Evolutionary conservation across 2,329 filamentous ascomycete species (phyloP), one percentile per base, ranked within the genome.

Genomic region (Fusarium globosum): DNA sequence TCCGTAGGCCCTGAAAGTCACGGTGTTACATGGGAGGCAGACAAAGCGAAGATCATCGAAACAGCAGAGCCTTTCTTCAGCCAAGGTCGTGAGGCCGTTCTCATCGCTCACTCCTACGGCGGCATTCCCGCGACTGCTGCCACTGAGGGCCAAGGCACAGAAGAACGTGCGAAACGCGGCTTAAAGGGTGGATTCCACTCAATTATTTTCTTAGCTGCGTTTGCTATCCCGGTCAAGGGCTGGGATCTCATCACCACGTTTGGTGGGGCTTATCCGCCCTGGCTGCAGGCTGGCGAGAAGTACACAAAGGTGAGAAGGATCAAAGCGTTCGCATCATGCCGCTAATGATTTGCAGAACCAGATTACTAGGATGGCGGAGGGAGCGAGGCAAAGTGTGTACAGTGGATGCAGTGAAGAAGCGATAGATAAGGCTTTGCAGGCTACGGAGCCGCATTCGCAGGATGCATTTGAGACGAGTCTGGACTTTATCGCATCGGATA

Each of bases 381-480:
- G 55, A n/a, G 6, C 56, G 26, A 3, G 43, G 10, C 28, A 16
- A 1, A 33, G 51, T 21, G 26, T 69, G 4, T 46, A 69, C 16
- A 60, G 53, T 5, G 53, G 61, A 2, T 63, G 53, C 1, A 14
- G 7, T 0, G 12, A 60, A 15, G 53, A 60, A 11, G 61, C 42
- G 4, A 48, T n/a, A 13, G 33, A 65, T 18, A 21, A 53, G 2
- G 53, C 41, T 18, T n/a, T 68, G 11, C 35, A 53, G 2, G 18
- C 30, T 8, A 62, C 61, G 38, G 42, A 69, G 16, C 67, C 67
- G 21, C 67, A 69, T 41, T 69, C 67, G 0, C 67, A 69, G 6
- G 67, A 69, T 33, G 67, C 67, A 1, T 69, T 69, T n/a, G 67
- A 69, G 30, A 69, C 65, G 6, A 56, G 65, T 13, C 45, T 69